Base-by-base conservation (phyloP, 1,284 basidiomycete genomes). In the Ceraceosorus guamensis region DNA sequence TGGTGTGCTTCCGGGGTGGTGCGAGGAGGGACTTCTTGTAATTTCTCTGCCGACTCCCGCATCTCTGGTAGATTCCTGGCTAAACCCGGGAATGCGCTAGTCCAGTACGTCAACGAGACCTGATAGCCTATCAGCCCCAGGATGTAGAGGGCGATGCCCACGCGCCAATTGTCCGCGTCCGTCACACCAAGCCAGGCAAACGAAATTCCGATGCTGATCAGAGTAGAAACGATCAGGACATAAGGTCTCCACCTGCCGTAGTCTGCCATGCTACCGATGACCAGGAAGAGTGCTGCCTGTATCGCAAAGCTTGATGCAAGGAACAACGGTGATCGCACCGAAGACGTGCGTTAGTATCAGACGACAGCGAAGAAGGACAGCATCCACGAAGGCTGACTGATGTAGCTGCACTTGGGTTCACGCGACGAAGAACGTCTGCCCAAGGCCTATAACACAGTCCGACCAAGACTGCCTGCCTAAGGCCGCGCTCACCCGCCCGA, bases 91-190 rank as follows among this genome's bases (percentile, higher is more conserved):
- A 91, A 91, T 5, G 85, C 76, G 0, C 88, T 88, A 0, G 87
- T 85, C 71, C 88, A 91, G 77, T 89, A 90, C 2, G 88, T 84
- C 75, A 89, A 76, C 31, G 85, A 81, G 55, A 85, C 83, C 82
- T 89, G 88, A 71, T 89, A 89, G 0, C 84, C 80, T 50, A 89
- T 87, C 53, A 89, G 85, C 13, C 87, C 85, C 33, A 89, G 77
- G 80, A 91, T 88, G 70, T 87, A 91, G 3, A 91, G 77, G 0
- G 78, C 85, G 82, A 89, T 88, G 0, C 85, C 86, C 5, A 81
- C 78, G 44, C 80, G 80, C 89, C 88, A 91, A 32, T 85, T 81
- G 32, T 80, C 80, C 2, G 87, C 83, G 34, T 79, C 84, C 84
- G 60, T 50, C 43, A 61, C 47, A 31, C 55, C 55, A 41, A 51